A percentile compares a stretch with the other conserved stretches of the same genome.
Conservation (phyloP, 2,329 filamentous ascomycete species). For the Paraphoma chrysanthemicola region DNA sequence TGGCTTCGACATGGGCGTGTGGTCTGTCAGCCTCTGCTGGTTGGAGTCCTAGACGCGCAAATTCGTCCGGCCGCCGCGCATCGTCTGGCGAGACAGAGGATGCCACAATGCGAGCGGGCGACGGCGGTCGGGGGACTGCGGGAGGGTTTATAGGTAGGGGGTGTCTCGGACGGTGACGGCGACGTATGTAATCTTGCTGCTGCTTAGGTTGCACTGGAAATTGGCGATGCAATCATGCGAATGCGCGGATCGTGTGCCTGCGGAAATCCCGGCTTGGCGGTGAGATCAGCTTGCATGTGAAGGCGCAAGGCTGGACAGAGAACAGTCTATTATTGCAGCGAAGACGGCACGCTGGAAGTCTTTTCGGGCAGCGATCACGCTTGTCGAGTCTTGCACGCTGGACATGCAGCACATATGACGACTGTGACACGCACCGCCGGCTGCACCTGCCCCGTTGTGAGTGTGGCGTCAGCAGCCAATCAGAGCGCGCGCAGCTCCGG, state of each 20-base stretch:
- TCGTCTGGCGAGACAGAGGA: constrained; percentile 38
- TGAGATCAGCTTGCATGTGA: constrained; percentile 31
- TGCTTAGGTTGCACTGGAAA: constrained; percentile 26
- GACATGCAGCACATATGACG: constrained; percentile 3
- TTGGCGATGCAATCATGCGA: constrained; percentile 24
- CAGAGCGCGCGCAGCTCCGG: constrained; percentile 2
- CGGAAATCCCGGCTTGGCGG: constrained; percentile 23
- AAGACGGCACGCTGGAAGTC: neutral
- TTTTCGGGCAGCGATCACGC: too few species aligned
- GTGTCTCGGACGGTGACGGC: constrained; percentile 7
- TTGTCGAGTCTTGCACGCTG: neutral
- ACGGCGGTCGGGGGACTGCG: constrained; percentile 26
- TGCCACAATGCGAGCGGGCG: constrained; percentile 42
- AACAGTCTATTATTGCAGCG: neutral
- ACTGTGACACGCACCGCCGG: constrained; percentile 6
- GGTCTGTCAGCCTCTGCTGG: constrained; percentile 25
- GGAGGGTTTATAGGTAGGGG: constrained; percentile 7
- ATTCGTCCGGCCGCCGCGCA: constrained; percentile 45
- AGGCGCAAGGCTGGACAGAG: neutral
- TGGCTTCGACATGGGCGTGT: constrained; percentile 32
- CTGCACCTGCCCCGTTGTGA: neutral
- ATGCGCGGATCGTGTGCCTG: constrained; percentile 24
- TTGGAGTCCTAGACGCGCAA: constrained; percentile 28
- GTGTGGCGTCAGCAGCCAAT: constrained; percentile 15
- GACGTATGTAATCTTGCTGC: constrained; percentile 20